Percentiles rank a stretch among this genome's conserved stretches.
Conservation (phyloP, 1,284 basidiomycete species). For the Peniophora sp. region DNA sequence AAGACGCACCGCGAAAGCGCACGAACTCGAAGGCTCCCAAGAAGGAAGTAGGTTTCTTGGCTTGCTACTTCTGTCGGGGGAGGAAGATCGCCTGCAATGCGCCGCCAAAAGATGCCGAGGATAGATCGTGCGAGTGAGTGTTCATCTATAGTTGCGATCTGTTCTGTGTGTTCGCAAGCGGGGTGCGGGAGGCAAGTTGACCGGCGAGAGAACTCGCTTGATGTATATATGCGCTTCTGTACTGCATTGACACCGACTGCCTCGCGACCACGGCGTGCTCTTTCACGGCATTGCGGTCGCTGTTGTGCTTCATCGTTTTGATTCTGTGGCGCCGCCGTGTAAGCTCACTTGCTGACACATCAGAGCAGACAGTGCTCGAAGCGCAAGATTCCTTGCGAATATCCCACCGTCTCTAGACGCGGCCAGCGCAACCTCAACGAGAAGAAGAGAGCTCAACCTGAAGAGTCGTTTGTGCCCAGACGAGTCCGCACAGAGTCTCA, state of each 20-base stretch:
- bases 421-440: slow-evolving; percentile 13
- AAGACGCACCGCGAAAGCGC: background rate
- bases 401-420: slow-evolving; percentile 24
- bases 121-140: slow-evolving; percentile 36
- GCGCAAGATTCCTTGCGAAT: slow-evolving; percentile 26
- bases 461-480: no score
- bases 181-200: background rate
- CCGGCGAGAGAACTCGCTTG: background rate
- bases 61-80: slow-evolving; percentile 36
- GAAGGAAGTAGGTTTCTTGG: slow-evolving; percentile 30
- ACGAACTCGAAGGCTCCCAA: background rate
- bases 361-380: slow-evolving; percentile 24
- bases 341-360: background rate
- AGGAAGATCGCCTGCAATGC: slow-evolving; percentile 39
- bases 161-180: background rate
- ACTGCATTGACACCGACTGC: background rate
- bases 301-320: background rate
- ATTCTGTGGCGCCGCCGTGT: background rate
- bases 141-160: background rate
- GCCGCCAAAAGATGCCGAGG: slow-evolving; percentile 24
- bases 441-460: no score
- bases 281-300: background rate
- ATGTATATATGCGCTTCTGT: background rate
- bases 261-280: background rate
- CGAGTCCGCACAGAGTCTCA: no score